A percentile compares a stretch with the other conserved stretches of the same genome.
phyloP scores from a whole-genome alignment of 2,329 filamentous ascomycete genomes.

The Arthrobotrys musiformis region DNA sequence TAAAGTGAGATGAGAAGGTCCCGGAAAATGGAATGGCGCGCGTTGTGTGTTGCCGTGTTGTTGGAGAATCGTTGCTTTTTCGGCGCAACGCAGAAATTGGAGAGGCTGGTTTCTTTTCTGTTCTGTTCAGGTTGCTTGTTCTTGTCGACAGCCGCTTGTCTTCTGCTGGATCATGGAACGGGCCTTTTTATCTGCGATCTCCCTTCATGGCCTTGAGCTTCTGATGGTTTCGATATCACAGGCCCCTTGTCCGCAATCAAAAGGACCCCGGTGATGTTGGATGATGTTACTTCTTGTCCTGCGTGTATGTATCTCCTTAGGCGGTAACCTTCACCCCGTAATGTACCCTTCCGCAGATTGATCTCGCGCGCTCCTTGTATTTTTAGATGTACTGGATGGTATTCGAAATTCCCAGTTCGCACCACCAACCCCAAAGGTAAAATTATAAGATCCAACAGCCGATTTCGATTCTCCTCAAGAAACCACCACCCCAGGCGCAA shows the following conservation, averaged over 20 bases:
- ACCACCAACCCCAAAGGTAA: too few relatives aligned
- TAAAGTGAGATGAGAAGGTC: slow-evolving; percentile 20
- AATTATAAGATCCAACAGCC: slow-evolving; percentile 2
- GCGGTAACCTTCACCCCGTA: slow-evolving; percentile 18
- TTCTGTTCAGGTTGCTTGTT: too few relatives aligned
- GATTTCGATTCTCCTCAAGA: slow-evolving; percentile 18
- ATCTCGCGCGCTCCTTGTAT: slow-evolving; percentile 14
- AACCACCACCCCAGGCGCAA: slow-evolving; percentile 28
- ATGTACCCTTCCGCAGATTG: slow-evolving; percentile 7
- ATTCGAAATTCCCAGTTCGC: too few relatives aligned
- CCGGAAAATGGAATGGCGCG: slow-evolving; percentile 47
- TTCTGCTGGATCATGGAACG: slow-evolving; percentile 10
- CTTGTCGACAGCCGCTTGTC: slow-evolving; percentile 35
- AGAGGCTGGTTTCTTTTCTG: slow-evolving; percentile 37
- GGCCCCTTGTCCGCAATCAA: slow-evolving; percentile 28
- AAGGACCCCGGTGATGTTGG: neutral
- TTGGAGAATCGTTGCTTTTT: slow-evolving; percentile 51
- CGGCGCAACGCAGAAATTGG: slow-evolving; percentile 48
- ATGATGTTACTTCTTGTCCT: neutral
- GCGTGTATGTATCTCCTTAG: neutral
- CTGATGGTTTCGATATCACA: slow-evolving; percentile 17
- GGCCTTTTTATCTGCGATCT: slow-evolving; percentile 20
- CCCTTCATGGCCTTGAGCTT: slow-evolving; percentile 48
- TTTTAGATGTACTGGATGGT: slow-evolving; percentile 21
- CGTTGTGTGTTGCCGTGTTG: slow-evolving; percentile 50